Evolutionary conservation across 2,329 filamentous ascomycete genomes (phyloP), one percentile per base, ranked within the genome.

Genomic region (Aschersonia sp.): DNA sequence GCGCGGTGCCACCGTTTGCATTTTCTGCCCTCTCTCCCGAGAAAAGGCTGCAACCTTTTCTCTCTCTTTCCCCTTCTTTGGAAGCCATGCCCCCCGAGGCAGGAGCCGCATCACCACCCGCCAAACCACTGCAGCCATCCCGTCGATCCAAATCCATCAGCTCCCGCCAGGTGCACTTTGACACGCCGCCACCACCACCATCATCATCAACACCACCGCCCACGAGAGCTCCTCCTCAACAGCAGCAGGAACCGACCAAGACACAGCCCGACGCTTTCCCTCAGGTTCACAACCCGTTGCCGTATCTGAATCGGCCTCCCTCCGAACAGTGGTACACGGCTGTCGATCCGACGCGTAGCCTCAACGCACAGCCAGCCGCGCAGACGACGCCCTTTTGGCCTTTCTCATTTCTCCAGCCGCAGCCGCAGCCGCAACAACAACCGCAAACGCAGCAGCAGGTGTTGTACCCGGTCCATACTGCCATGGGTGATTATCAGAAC

Each of bases 401-500:
- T 12, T 12, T 9, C 4, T 12, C 29, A 39, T 46, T 46, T 47
- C 50, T 53, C 46, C 49, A 52, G 41, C 47, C 46, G 32, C 48
- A 46, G 46, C 39, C 49, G 49, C 46, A 46, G 54, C 47, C 48
- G 45, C 43, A n/a, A n/a, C 14, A 33, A 6, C 31, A 33, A 8
- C 42, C 42, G 29, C 46, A 47, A 22, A 32, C 30, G 10, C 42
- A n/a, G 9, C 37, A 40, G 9, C 30, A 8, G 31, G 11, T 42
- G 29, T 32, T 43, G 8, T 46, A 46, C 7, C 12, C 37, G 42
- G 31, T 14, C 41, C 10, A 35, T 9, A 39, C 10, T 35, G 44
- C 37, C 52, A 67, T 65, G 65, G 63, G 61, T 47, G 63, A 65
- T 49, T 72, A 73, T 54, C 62, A 63, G 51, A 68, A 68, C 53